A percentile compares a stretch with the other conserved stretches of the same genome.
Evolutionary conservation across 306 rosid species (phyloP).

Genomic region (Abrus precatorius): DNA sequence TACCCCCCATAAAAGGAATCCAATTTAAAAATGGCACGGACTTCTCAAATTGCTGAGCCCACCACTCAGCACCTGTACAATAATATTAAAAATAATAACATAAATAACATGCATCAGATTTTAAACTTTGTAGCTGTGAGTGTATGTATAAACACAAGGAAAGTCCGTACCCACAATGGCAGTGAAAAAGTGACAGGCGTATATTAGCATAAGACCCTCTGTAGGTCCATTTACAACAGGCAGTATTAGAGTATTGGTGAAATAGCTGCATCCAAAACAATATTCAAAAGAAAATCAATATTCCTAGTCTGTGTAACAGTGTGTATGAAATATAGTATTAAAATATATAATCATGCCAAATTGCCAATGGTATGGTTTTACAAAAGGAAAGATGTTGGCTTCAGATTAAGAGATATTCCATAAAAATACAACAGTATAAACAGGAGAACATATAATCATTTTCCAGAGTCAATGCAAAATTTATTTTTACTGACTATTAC

Average conservation of each 20-base stretch:
- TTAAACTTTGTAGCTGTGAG: conserved; percentile 5
- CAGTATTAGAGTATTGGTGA: conserved; percentile 88
- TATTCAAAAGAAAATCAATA: conserved; percentile 47
- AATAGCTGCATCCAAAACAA: conserved; percentile 72
- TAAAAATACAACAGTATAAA: conserved; percentile 9
- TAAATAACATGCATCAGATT: not conserved
- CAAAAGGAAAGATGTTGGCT: conserved; percentile 10
- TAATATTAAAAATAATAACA: conserved; percentile 6
- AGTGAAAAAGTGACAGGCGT: conserved; percentile 79
- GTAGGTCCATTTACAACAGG: conserved; percentile 97
- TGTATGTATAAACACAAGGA: conserved; percentile 15
- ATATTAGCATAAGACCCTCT: conserved; percentile 93
- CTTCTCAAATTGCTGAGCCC: conserved; percentile 79
- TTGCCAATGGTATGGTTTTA: conserved; percentile 2
- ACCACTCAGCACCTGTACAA: conserved; percentile 90
- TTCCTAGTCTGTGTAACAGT: not conserved
- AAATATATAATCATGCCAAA: conserved; percentile 25
- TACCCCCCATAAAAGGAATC: conserved; percentile 78
- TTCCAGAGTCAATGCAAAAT: conserved; percentile 32
- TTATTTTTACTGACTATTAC: not conserved
- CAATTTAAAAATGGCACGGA: conserved; percentile 82
- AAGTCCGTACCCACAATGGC: conserved; percentile 80
- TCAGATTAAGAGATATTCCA: conserved; percentile 28
- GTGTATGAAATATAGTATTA: conserved; percentile 20
- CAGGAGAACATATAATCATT: conserved; percentile 9